These are phyloP conservation scores for Drechslerella dactyloides DNA, from an alignment of 2,329 filamentous ascomycete genomes.

Conservation along the genomic window DNA sequence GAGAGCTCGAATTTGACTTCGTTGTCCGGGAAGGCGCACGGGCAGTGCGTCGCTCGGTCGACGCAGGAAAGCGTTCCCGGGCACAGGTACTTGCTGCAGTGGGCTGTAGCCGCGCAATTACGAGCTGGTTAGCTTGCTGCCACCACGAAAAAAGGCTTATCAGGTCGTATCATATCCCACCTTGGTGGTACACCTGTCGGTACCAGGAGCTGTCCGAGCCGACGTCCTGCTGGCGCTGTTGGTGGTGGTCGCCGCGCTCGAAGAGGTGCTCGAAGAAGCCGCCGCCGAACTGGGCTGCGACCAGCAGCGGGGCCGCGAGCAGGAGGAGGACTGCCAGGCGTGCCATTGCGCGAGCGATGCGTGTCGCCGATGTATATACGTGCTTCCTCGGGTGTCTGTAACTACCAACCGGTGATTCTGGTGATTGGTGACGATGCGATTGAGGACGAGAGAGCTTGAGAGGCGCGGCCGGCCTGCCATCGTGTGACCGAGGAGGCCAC, in stretches of 20 bases:
- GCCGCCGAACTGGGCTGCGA: slow-evolving; percentile 76
- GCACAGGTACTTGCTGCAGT: slow-evolving; percentile 92
- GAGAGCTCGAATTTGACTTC: slow-evolving; percentile 78
- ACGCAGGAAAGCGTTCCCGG: slow-evolving; percentile 94
- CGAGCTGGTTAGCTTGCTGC: slow-evolving; percentile 10
- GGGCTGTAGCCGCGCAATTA: slow-evolving; percentile 64
- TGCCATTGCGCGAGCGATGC: not conserved
- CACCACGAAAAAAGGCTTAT: not conserved
- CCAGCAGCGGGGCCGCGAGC: slow-evolving; percentile 67
- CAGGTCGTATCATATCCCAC: slow-evolving; percentile 60
- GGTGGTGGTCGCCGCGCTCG: slow-evolving; percentile 64
- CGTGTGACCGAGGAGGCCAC: not conserved
- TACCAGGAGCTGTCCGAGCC: slow-evolving; percentile 85
- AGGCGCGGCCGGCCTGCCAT: too few relatives aligned
- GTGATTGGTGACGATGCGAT: not conserved
- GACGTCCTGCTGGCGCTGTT: slow-evolving; percentile 75
- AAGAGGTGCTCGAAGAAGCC: slow-evolving; percentile 98
- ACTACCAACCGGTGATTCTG: not conserved
- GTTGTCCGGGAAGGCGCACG: slow-evolving; percentile 78
- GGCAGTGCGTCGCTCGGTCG: slow-evolving; percentile 95
- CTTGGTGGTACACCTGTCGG: slow-evolving; percentile 70
- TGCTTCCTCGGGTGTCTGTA: too few relatives aligned
- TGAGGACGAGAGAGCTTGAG: too few relatives aligned
- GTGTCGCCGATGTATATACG: too few relatives aligned
- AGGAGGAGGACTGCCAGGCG: slow-evolving; percentile 55